phyloP scores from a whole-genome alignment of 179 eudicot species.

The Spinacia oleracea region DNA sequence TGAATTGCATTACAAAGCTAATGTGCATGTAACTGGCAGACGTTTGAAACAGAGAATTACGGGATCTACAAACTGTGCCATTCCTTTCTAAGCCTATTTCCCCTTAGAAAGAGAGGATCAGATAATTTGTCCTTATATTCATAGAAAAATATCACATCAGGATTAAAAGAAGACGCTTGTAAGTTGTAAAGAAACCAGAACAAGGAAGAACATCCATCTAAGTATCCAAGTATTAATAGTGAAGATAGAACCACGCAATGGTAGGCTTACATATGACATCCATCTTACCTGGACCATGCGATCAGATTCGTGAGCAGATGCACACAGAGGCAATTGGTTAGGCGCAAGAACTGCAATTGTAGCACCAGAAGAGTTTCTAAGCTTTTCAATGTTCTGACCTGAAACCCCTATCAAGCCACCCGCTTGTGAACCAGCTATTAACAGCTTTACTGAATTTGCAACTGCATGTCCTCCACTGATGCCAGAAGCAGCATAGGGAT shows the following conservation, averaged over 20 bases:
- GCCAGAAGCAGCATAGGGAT: conserved; percentile 32
- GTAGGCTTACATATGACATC: neutral
- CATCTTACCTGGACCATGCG: conserved; percentile 79
- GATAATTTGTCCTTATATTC: neutral
- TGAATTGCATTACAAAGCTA: neutral
- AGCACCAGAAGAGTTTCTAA: conserved; percentile 85
- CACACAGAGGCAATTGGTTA: conserved; percentile 82
- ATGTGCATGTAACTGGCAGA: neutral
- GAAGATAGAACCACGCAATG: neutral
- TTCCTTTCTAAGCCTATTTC: too few species aligned
- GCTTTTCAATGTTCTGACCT: conserved; percentile 89
- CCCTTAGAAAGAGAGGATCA: neutral
- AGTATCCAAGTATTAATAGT: neutral
- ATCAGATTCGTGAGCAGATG: conserved; percentile 91
- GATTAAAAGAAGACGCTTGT: neutral
- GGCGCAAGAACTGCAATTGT: conserved; percentile 75
- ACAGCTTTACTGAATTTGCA: conserved; percentile 67
- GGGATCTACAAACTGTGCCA: neutral
- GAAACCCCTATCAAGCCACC: conserved; percentile 85
- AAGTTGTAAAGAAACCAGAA: too few species aligned
- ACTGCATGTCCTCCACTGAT: conserved; percentile 58
- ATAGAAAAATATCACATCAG: neutral
- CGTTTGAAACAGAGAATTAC: neutral
- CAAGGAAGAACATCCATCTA: neutral
- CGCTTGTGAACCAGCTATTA: conserved; percentile 92